A percentile compares a stretch with the other conserved stretches of the same genome.
phyloP scores from a whole-genome alignment of 2,329 filamentous ascomycete genomes.

The Clathrospora elynae region DNA sequence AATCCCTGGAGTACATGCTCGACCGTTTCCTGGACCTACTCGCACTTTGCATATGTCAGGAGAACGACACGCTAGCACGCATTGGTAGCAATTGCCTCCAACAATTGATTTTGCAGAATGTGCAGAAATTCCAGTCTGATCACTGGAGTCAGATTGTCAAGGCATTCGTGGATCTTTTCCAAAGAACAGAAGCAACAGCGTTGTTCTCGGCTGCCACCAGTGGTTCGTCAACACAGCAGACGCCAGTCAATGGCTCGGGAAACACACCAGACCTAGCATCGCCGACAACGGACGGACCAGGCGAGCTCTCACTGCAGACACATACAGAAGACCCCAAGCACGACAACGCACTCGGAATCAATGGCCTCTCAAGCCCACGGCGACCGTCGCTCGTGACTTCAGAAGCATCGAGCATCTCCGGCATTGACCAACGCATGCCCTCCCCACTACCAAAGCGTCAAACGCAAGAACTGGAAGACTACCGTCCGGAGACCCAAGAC shows the following conservation, averaged over 20 bases:
- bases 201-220: constrained; percentile 82
- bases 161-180: constrained; percentile 94
- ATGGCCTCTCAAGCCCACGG: constrained; percentile 43
- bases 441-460: constrained; percentile 45
- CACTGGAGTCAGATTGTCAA: constrained; percentile 96
- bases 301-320: constrained; percentile 43
- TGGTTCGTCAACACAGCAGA: constrained; percentile 46
- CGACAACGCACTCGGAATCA: constrained; percentile 54
- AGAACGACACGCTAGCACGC: constrained; percentile 96
- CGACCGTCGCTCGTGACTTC: constrained; percentile 41
- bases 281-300: constrained; percentile 39
- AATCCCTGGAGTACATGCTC: constrained; percentile 94
- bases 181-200: constrained; percentile 90
- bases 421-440: constrained; percentile 36
- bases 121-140: constrained; percentile 81
- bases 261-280: constrained; percentile 53
- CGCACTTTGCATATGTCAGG: constrained; percentile 95
- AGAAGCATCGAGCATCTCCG: constrained; percentile 29
- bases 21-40: constrained; percentile 95
- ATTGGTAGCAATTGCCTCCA: constrained; percentile 99
- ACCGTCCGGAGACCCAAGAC: constrained; percentile 68
- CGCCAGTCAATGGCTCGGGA: constrained; percentile 57
- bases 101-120: constrained; percentile 94
- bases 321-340: constrained; percentile 33
- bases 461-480: constrained; percentile 73